phyloP scores from a whole-genome alignment of 495 filamentous ascomycete genomes.

The Penicillium diatomitis region DNA sequence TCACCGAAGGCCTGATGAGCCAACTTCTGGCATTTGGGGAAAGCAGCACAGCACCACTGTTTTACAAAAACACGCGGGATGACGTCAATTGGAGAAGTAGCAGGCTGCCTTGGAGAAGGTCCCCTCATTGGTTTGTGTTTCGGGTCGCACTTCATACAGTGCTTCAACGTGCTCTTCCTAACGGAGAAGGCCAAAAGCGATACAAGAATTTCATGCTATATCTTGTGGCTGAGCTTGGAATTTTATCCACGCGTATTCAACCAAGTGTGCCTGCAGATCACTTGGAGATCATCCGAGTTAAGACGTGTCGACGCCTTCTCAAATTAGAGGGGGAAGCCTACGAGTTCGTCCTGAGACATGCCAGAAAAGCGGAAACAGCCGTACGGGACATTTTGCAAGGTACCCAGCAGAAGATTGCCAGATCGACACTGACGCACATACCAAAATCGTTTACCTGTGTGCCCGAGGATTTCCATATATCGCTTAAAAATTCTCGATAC shows the following conservation, averaged over 20 bases:
- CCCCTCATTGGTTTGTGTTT: conserved; percentile 11
- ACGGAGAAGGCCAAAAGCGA: conserved; percentile 6
- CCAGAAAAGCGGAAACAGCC: not conserved
- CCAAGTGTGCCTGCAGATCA: not conserved
- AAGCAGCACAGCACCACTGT: conserved; percentile 2
- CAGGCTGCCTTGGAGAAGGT: conserved; percentile 12
- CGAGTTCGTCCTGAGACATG: conserved; percentile 2
- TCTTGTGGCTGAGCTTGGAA: conserved; percentile 23
- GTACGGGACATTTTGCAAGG: not conserved
- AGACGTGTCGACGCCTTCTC: conserved; percentile 33
- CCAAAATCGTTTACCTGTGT: not conserved
- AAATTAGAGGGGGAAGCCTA: conserved; percentile 26
- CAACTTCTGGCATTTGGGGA: conserved; percentile 11
- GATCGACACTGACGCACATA: not conserved
- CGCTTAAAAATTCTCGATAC: conserved; percentile 2
- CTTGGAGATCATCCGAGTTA: conserved; percentile 35
- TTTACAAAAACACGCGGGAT: conserved; percentile 11
- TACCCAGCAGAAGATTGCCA: not conserved
- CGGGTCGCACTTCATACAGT: conserved; percentile 19
- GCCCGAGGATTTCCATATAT: conserved; percentile 7
- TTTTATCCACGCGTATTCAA: not conserved
- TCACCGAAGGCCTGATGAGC: conserved; percentile 2
- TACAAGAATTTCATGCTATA: conserved; percentile 48
- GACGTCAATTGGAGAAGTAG: conserved; percentile 8
- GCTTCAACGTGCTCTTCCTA: conserved; percentile 40